phyloP scores from a whole-genome alignment of 441 rosid genomes.

The Corymbia calophylla region DNA sequence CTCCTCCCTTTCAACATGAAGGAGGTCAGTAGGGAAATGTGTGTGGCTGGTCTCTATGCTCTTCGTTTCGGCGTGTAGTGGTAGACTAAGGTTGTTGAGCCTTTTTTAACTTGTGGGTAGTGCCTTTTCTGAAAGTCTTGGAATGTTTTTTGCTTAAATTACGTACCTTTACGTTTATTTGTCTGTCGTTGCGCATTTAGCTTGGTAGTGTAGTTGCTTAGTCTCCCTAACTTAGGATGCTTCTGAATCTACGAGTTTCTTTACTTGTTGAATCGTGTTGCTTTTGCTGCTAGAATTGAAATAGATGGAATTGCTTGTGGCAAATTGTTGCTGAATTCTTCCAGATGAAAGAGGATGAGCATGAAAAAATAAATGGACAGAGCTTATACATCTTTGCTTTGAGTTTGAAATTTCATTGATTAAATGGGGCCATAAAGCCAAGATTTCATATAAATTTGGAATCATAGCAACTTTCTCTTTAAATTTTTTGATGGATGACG shows the following conservation, averaged over 20 bases:
- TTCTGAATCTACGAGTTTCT: neutral
- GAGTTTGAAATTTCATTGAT: neutral
- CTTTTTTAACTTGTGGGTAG: neutral
- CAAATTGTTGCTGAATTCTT: neutral
- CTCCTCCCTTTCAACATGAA: constrained; percentile 41
- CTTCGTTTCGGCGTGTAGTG: neutral
- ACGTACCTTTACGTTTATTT: neutral
- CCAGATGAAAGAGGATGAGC: neutral
- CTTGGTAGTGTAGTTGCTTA: neutral
- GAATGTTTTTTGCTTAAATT: neutral
- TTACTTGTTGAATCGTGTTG: neutral
- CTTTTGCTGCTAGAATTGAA: neutral
- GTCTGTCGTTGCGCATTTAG: neutral
- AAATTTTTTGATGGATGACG: neutral
- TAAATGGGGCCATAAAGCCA: neutral
- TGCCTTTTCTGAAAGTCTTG: neutral
- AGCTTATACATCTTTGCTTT: neutral
- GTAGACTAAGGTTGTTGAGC: neutral
- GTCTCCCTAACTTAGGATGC: neutral
- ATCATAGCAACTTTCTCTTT: neutral
- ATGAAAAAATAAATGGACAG: neutral
- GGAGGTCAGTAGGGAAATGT: constrained; percentile 18
- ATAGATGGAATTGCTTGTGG: neutral
- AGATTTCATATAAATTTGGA: neutral
- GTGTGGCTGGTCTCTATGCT: neutral